Base-by-base conservation (phyloP, 2,329 filamentous ascomycete genomes). In the Cercospora nicotianae region DNA sequence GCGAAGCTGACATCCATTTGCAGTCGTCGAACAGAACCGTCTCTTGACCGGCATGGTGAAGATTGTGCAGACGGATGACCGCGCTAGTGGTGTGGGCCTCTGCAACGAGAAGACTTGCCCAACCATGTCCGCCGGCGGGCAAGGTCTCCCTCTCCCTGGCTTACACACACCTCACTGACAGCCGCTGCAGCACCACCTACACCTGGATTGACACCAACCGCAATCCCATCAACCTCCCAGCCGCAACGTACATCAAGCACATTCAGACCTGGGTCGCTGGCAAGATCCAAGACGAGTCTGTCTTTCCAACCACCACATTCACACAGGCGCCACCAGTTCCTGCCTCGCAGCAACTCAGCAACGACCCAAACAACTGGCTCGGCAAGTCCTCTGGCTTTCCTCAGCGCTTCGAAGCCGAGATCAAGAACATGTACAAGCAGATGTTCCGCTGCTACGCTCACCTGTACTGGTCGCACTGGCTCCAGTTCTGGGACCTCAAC, bases 211-310 rank as follows among this genome's bases (percentile, higher is more conserved):
- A 97, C 81, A 90, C 90, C 72, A 90, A 92, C 75, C 89, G 91
- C 74, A 90, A 93, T 77, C 93, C 94, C 10, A 93, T 96, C 72
- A 94, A 96, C 80, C 91, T 98, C 51, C 93, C 94, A 3, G 94
- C 94, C 6, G 90, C 90, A 70, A 93, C 96, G 80, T 98, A 98
- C 82, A 95, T 97, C 82, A 93, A 92, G 73, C 88, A 97, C 28
- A 96, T 98, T 79, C 94, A 97, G 82, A 92, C 94, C 77, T 98
- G 94, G 94, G 96, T 98, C 78, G 91, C 92, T 31, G 93, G 93
- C 81, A 98, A 98, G 83, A 93, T 97, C 72, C 92, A 95, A 75
- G 94, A 98, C 79, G 89, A 89, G 60, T 87, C 87, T 77, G 92
- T 96, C 81, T 97, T 98, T 82, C 94, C 94, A 5, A 97, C 93